Conservation (phyloP, 768 basidiomycete genomes). For the Inosperma sp. region DNA sequence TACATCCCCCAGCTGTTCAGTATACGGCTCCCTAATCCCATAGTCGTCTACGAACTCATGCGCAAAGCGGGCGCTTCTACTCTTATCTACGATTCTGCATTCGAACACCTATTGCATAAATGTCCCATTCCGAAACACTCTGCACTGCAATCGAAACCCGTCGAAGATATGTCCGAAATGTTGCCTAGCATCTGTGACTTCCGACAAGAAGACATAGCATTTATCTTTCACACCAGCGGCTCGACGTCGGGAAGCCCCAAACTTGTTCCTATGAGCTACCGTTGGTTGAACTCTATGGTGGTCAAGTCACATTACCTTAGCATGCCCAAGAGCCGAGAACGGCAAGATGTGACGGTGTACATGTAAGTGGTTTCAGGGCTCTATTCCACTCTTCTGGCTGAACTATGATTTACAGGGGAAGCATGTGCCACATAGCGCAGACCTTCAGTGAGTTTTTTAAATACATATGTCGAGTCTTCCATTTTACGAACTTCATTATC, state of each 20-base stretch:
- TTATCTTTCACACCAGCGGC: conserved; percentile 78
- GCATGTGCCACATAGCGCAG: conserved; percentile 81
- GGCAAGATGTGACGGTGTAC: conserved; percentile 66
- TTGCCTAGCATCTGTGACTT: conserved; percentile 41
- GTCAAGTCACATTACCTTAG: conserved; percentile 55
- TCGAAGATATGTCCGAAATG: conserved; percentile 33
- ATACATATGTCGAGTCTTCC: conserved; percentile 20
- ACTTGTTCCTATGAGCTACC: conserved; percentile 65
- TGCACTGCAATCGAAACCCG: conserved; percentile 37
- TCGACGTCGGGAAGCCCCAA: conserved; percentile 83
- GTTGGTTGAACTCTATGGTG: conserved; percentile 59
- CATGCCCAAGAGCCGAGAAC: conserved; percentile 43
- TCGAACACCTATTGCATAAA: conserved; percentile 37
- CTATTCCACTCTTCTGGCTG: conserved; percentile 28
- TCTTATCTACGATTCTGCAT: conserved; percentile 60
- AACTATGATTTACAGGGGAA: conserved; percentile 51
- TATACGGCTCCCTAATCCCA: conserved; percentile 68
- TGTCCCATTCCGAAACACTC: conserved; percentile 49
- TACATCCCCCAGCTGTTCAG: conserved; percentile 78
- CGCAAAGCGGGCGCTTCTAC: conserved; percentile 57
- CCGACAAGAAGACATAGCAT: conserved; percentile 42
- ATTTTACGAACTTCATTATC: conserved; percentile 22
- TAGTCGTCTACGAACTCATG: conserved; percentile 66
- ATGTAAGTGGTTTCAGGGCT: conserved; percentile 48
- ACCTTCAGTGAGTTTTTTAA: conserved; percentile 55